Percentiles rank a stretch among this genome's conserved stretches.
Conservation (phyloP, 768 basidiomycete species). For the Mycena metata region DNA sequence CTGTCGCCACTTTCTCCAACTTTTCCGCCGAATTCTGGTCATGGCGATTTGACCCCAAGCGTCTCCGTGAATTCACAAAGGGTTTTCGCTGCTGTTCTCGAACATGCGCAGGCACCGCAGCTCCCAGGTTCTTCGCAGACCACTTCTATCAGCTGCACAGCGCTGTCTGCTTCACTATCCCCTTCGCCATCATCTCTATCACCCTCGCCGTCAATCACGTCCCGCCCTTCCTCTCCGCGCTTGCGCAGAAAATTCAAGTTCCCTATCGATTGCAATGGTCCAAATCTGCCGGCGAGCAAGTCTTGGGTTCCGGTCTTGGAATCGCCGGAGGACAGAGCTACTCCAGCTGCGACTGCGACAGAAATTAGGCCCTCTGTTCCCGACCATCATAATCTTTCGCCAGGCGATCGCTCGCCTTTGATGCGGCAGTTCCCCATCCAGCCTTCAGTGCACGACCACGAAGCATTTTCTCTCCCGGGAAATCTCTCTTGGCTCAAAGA, state of each 20-base stretch:
- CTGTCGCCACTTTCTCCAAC: conserved; percentile 25
- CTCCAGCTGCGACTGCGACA: not conserved
- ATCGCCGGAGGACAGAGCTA: conserved; percentile 6
- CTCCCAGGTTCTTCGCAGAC: conserved; percentile 7
- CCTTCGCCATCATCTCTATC: conserved; percentile 19
- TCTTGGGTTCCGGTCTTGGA: conserved; percentile 28
- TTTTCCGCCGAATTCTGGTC: conserved; percentile 3
- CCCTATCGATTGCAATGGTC: conserved; percentile 30
- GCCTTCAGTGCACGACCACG: conserved; percentile 24
- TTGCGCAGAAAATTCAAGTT: conserved; percentile 32
- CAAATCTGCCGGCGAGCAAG: conserved; percentile 25
- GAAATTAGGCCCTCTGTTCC: conserved; percentile 22
- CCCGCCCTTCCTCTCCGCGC: conserved; percentile 26
- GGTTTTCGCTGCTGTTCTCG: conserved; percentile 1
- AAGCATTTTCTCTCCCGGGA: conserved; percentile 47
- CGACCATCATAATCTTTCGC: not conserved
- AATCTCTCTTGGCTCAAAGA: conserved; percentile 68
- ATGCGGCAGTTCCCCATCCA: conserved; percentile 27
- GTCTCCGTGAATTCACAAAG: conserved; percentile 4
- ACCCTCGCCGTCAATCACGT: conserved; percentile 17
- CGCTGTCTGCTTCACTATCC: conserved; percentile 11
- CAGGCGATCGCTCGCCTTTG: conserved; percentile 14
- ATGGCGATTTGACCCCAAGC: not conserved
- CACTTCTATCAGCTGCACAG: conserved; percentile 24
- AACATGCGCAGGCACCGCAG: not conserved